Percentiles rank a stretch among this genome's conserved stretches.
Conservation (phyloP, 768 basidiomycete genomes). For the Megacollybia marginata region DNA sequence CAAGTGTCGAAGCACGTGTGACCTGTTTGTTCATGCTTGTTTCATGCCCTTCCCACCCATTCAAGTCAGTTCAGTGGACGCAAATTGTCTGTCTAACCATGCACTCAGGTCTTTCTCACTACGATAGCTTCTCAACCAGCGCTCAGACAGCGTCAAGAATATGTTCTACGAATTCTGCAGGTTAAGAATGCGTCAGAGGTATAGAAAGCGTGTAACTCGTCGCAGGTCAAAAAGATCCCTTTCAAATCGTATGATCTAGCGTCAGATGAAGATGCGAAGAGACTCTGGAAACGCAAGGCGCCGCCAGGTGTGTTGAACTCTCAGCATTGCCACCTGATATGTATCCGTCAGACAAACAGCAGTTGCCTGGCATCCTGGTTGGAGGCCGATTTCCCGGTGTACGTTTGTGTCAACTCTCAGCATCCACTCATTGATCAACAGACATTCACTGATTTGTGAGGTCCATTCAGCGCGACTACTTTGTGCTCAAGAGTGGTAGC, state of each 20-base stretch:
- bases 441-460: constrained; percentile 74
- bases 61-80: constrained; percentile 21
- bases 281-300: constrained; percentile 75
- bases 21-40: neutral
- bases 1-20: neutral
- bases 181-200: neutral
- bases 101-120: constrained; percentile 55
- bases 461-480: constrained; percentile 5
- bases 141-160: constrained; percentile 79
- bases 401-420: constrained; percentile 20
- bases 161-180: constrained; percentile 62
- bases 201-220: neutral
- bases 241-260: constrained; percentile 82
- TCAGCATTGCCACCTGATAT: neutral
- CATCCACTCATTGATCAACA: constrained; percentile 17
- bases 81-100: constrained; percentile 2
- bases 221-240: constrained; percentile 66
- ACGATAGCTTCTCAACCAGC: constrained; percentile 79
- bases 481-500: constrained; percentile 26
- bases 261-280: constrained; percentile 51
- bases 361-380: constrained; percentile 77
- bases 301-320: constrained; percentile 42
- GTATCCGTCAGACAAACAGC: constrained; percentile 59
- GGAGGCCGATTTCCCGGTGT: constrained; percentile 75
- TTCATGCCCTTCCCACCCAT: constrained; percentile 78